Evolutionary conservation across 306 rosid genomes (phyloP).

Genomic region (Castanopsis chinensis): DNA sequence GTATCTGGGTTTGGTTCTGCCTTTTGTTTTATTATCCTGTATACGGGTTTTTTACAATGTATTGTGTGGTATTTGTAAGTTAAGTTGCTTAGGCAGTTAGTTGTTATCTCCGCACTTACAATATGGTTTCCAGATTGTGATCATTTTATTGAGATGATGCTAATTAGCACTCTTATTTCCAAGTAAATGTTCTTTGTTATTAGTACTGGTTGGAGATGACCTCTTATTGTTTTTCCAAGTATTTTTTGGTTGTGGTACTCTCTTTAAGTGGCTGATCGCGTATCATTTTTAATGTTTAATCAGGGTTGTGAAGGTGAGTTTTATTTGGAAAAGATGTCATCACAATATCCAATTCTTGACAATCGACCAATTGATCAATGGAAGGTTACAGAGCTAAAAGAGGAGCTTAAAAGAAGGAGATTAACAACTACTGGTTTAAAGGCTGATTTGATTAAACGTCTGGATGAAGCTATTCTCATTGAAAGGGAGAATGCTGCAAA

Average conservation of each 20-base stretch:
- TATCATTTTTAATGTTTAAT: neutral
- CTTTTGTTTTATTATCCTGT: neutral
- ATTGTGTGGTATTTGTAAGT: neutral
- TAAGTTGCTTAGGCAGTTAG: neutral
- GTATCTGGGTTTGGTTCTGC: neutral
- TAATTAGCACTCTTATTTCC: neutral
- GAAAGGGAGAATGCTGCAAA: slow-evolving; percentile 42
- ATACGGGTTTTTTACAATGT: neutral
- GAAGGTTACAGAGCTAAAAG: slow-evolving; percentile 89
- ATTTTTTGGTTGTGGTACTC: neutral
- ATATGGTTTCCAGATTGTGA: too few species aligned
- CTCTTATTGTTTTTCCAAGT: neutral
- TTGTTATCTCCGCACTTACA: neutral
- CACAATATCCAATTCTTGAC: slow-evolving; percentile 63
- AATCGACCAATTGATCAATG: slow-evolving; percentile 82
- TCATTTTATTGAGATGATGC: neutral
- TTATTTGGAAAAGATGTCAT: slow-evolving; percentile 56
- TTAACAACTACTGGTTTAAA: slow-evolving; percentile 74
- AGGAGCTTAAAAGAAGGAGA: slow-evolving; percentile 83
- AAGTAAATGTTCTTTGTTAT: neutral
- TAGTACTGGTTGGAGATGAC: neutral
- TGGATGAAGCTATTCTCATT: slow-evolving; percentile 64
- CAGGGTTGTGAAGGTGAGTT: slow-evolving; percentile 46
- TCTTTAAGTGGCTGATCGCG: slow-evolving; percentile 4
- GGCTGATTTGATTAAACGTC: slow-evolving; percentile 81